Evolutionary conservation across 2,329 filamentous ascomycete species (phyloP), one percentile per base, ranked within the genome.

Genomic region (Aschersonia sp.): DNA sequence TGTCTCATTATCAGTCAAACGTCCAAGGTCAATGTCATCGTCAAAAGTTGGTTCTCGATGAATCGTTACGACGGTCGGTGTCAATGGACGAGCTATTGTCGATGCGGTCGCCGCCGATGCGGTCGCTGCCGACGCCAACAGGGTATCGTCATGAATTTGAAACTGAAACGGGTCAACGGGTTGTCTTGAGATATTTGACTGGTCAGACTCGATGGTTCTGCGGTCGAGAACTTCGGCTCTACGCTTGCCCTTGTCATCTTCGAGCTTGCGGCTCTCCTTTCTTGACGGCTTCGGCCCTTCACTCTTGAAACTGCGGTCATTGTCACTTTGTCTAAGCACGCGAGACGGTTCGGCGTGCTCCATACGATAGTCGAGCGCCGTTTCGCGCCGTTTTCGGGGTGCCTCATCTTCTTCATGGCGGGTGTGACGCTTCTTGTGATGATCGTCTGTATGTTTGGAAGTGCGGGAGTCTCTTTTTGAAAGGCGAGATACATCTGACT

Each of bases 141-240:
- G 20, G n/a, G 70, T 69, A 55, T 74, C 69, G 51, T 74, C 66
- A 42, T 67, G 53, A 51, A 80, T 73, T 59, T 75, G 76, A 56
- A 68, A 81, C 58, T 78, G 69, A 58, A 81, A 80, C 20, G 77
- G 75, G 60, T 82, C 73, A 56, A 75, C 59, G 3, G 7, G 9
- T 30, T 43, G 7, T 20, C n/a, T 38, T 31, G 45, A 4, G 40
- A 30, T 28, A 56, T 50, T 61, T 43, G 53, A 56, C 49, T 20
- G 28, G 40, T 41, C 9, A 40, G 31, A 41, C 20, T 47, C 45
- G n/a, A 12, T 5, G 46, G 47, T 47, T 51, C 57, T 46, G 55
- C 48, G 51, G 58, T 47, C 46, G 59, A 53, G 58, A 56, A 60
- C 56, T 53, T 55, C 56, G 50, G 56, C 51, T 49, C 51, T 55